Conservation (phyloP, 139 green algal genomes). For the Asterochloris sp. region DNA sequence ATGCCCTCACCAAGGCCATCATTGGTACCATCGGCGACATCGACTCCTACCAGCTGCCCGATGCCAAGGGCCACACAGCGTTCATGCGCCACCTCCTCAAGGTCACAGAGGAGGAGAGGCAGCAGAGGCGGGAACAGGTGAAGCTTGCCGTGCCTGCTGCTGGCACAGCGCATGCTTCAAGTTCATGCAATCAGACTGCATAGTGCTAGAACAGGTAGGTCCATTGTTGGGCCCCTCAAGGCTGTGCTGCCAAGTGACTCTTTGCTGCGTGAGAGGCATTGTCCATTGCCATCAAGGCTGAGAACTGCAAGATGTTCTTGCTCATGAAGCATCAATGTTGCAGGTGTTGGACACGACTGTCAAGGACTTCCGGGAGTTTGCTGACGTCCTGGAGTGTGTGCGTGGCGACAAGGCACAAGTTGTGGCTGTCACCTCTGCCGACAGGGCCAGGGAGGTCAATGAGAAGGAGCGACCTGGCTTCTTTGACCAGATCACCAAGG, state of each 20-base stretch:
- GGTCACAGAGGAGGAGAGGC: constrained; percentile 90
- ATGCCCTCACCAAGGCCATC: constrained; percentile 93
- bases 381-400: constrained; percentile 69
- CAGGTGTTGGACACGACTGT: constrained; percentile 53
- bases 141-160: no score
- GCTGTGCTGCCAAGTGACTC: no score
- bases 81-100: constrained; percentile 86
- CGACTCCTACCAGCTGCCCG: constrained; percentile 93
- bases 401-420: constrained; percentile 55
- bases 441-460: constrained; percentile 60
- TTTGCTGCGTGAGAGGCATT: no score
- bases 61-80: constrained; percentile 74
- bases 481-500: constrained; percentile 60
- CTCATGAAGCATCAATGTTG: constrained; percentile 51
- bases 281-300: no score
- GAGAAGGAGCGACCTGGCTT: constrained; percentile 68
- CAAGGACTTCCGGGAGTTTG: constrained; percentile 82
- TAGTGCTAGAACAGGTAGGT: no score
- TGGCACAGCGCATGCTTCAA: no score
- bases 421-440: constrained; percentile 77
- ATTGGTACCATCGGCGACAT: constrained; percentile 95
- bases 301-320: no score
- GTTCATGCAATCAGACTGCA: no score
- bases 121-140: constrained; percentile 74
- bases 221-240: no score